Evolutionary conservation across 768 basidiomycete species (phyloP).

Genomic region (Boletellus emodensis): DNA sequence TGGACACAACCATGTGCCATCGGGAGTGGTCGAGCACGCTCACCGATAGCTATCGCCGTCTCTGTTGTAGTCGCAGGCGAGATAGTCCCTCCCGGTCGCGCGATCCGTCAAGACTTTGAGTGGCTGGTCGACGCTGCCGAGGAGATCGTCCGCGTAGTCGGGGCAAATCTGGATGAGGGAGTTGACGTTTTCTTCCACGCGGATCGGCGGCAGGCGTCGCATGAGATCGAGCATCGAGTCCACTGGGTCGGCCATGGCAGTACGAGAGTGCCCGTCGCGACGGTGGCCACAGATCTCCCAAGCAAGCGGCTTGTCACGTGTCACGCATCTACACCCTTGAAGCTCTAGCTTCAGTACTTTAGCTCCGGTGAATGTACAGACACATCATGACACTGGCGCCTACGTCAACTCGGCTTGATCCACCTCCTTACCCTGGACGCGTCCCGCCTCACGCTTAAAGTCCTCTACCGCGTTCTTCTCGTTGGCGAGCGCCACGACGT

Average conservation of each 20-base stretch:
- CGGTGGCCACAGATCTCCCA: not conserved
- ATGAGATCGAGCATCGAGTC: conserved; percentile 95
- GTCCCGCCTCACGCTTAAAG: conserved; percentile 32
- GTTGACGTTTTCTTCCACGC: conserved; percentile 83
- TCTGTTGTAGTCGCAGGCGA: conserved; percentile 90
- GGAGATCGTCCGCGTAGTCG: conserved; percentile 91
- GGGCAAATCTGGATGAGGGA: conserved; percentile 80
- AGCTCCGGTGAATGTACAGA: not conserved
- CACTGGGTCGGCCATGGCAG: conserved; percentile 67
- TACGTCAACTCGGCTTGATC: not conserved
- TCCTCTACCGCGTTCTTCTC: conserved; percentile 37
- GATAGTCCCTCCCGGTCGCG: conserved; percentile 81
- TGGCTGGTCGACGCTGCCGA: conserved; percentile 94
- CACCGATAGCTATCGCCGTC: conserved; percentile 88
- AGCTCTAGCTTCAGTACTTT: no score
- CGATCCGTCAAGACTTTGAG: conserved; percentile 77
- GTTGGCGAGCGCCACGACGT: conserved; percentile 70
- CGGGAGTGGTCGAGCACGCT: not conserved
- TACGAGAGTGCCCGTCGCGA: not conserved
- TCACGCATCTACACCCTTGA: no score
- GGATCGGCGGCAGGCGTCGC: conserved; percentile 90
- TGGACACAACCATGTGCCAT: no score
- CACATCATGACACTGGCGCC: not conserved
- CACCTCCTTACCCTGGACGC: conserved; percentile 24
- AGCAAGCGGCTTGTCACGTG: not conserved